Percentiles rank a stretch among this genome's conserved stretches.
Evolutionary conservation across 176 grass and related monocot species (phyloP).

Genomic region (Lolium rigidum): DNA sequence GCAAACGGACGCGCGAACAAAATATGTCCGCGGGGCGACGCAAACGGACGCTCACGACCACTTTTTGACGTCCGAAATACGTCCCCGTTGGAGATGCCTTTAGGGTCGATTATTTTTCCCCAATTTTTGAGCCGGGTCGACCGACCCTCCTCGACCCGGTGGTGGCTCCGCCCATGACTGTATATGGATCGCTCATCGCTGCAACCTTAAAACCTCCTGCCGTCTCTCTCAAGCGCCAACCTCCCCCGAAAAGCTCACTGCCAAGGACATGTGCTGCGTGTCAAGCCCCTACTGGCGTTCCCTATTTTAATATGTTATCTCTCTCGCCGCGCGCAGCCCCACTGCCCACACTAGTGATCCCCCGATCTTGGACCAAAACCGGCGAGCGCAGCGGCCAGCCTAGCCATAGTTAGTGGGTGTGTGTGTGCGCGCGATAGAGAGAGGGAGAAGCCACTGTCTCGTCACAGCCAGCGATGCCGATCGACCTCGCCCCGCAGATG

Average conservation of each 20-base stretch:
- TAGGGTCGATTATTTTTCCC: too few relatives aligned
- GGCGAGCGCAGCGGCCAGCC: constrained; percentile 29
- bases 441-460: too few relatives aligned
- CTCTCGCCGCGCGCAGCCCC: constrained; percentile 28
- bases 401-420: constrained; percentile 2
- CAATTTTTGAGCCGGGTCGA: too few relatives aligned
- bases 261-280: constrained; percentile 50
- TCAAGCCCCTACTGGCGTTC: constrained; percentile 47
- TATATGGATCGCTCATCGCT: neutral
- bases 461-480: constrained; percentile 5
- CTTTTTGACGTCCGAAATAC: too few relatives aligned
- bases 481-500: neutral
- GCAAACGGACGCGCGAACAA: too few relatives aligned
- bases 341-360: constrained; percentile 21
- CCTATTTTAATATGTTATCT: constrained; percentile 54
- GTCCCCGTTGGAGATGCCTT: too few relatives aligned
- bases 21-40: too few relatives aligned
- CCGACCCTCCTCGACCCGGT: too few relatives aligned
- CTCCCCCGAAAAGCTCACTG: constrained; percentile 5
- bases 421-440: too few relatives aligned
- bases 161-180: too few relatives aligned
- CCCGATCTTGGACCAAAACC: constrained; percentile 6
- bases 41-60: too few relatives aligned
- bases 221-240: neutral
- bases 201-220: neutral